A percentile compares a stretch with the other conserved stretches of the same genome.
Conservation (phyloP, 2,329 filamentous ascomycete species). For the Stenocarpella maydis region DNA sequence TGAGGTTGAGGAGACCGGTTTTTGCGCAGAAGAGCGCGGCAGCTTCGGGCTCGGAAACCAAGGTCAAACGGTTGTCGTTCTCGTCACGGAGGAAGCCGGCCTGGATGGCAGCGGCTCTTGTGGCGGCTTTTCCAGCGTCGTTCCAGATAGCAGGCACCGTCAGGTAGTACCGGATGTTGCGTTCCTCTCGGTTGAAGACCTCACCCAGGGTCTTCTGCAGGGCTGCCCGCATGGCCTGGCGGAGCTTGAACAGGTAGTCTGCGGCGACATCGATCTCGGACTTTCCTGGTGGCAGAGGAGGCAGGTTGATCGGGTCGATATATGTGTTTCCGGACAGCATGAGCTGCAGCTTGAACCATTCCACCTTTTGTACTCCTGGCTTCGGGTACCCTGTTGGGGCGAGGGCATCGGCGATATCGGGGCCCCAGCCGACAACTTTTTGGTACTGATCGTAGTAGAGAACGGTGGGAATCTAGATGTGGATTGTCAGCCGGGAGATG, state of each 20-base stretch:
- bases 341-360: slow-evolving; percentile 99
- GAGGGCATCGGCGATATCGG: slow-evolving; percentile 95
- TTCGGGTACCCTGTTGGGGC: slow-evolving; percentile 98
- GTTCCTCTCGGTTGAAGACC: slow-evolving; percentile 97
- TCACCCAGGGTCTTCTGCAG: slow-evolving; percentile 96
- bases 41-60: slow-evolving; percentile 96
- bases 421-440: slow-evolving; percentile 99
- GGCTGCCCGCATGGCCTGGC: slow-evolving; percentile 95
- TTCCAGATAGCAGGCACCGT: slow-evolving; percentile 99
- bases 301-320: slow-evolving; percentile 98
- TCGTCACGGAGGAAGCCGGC: slow-evolving; percentile 96
- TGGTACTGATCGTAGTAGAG: slow-evolving; percentile 99
- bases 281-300: slow-evolving; percentile 95
- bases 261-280: slow-evolving; percentile 99
- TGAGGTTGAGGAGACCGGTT: slow-evolving; percentile 92
- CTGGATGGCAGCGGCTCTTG: slow-evolving; percentile 93
- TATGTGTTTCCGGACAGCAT: slow-evolving; percentile 99
- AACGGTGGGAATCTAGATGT: slow-evolving; percentile 88
- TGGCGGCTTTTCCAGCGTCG: slow-evolving; percentile 96
- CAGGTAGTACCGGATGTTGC: slow-evolving; percentile 96
- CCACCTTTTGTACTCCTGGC: slow-evolving; percentile 96
- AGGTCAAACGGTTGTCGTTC: slow-evolving; percentile 93
- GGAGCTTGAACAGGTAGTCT: slow-evolving; percentile 97
- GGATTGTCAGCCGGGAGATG: background rate
- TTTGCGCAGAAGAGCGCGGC: slow-evolving; percentile 98